phyloP scores from a whole-genome alignment of 2,329 filamentous ascomycete species.

The Colletotrichum tropicale region DNA sequence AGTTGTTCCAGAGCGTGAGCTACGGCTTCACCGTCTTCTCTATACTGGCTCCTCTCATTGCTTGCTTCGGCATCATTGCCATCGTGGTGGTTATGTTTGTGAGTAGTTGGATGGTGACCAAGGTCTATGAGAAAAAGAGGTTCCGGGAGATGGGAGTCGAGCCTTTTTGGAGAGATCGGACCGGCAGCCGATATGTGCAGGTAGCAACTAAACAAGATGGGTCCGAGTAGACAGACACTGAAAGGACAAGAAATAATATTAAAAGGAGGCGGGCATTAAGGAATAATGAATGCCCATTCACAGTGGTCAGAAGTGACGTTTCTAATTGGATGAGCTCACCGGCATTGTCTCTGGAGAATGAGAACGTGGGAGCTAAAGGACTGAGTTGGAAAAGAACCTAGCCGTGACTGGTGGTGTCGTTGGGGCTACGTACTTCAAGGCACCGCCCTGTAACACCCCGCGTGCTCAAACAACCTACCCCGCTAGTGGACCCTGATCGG shows the following conservation, averaged over 20 bases:
- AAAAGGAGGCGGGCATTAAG: not conserved
- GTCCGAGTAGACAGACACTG: not conserved
- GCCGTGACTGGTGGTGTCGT: not conserved
- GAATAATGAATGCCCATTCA: not conserved
- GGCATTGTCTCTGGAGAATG: not conserved
- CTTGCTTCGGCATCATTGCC: conserved; percentile 24
- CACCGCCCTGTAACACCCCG: not conserved
- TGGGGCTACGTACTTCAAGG: not conserved
- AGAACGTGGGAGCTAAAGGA: not conserved
- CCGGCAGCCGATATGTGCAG: not conserved
- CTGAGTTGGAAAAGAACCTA: not conserved
- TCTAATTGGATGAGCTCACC: not conserved
- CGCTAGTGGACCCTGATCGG: not conserved
- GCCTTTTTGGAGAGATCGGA: conserved; percentile 14
- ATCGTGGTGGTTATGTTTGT: conserved; percentile 23
- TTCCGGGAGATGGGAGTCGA: conserved; percentile 25
- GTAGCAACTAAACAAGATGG: not conserved
- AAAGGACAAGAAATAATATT: not conserved
- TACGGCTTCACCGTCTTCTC: conserved; percentile 55
- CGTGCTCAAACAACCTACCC: not conserved
- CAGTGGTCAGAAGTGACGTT: not conserved
- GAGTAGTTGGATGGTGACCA: conserved; percentile 18
- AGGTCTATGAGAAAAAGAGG: conserved; percentile 23
- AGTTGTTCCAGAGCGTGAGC: conserved; percentile 44
- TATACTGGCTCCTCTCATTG: conserved; percentile 43